Percentiles rank a stretch among this genome's conserved stretches.
Conservation (phyloP, 169 alveolate species). For the Eimeria nieschulzi region DNA sequence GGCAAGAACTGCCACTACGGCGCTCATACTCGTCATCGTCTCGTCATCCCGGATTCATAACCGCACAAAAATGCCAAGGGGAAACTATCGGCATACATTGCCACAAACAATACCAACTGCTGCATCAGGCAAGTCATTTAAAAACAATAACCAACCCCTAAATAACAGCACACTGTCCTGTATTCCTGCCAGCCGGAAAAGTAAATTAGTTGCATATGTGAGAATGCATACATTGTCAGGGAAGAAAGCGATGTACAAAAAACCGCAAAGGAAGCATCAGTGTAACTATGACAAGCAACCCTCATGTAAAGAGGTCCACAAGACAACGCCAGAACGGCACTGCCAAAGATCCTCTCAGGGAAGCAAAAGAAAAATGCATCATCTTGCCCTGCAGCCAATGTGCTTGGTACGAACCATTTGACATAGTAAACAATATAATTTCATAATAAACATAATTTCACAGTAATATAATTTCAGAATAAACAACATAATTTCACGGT, state of each 20-base stretch:
- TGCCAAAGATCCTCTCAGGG: background rate
- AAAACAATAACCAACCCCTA: background rate
- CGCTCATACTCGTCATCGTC: constrained; percentile 49
- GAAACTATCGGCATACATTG: background rate
- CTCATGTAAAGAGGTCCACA: background rate
- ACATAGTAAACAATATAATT: background rate
- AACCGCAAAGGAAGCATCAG: constrained; percentile 8
- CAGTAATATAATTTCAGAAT: background rate
- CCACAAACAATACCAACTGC: background rate
- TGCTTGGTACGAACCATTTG: background rate
- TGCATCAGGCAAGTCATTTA: background rate
- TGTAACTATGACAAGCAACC: constrained; percentile 56
- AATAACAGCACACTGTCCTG: too few species aligned
- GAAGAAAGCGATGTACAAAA: too few species aligned
- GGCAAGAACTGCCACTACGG: constrained; percentile 10
- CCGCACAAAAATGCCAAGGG: background rate
- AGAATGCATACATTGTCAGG: background rate
- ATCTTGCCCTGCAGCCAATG: background rate
- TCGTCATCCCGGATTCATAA: background rate
- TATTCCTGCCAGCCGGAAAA: background rate
- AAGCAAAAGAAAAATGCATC: constrained; percentile 13
- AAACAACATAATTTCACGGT: background rate
- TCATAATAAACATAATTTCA: background rate
- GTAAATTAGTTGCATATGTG: too few species aligned
- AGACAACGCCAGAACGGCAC: constrained; percentile 41